Evolutionary conservation across 2,329 filamentous ascomycete species (phyloP).

Genomic region (Penicillium sp.): DNA sequence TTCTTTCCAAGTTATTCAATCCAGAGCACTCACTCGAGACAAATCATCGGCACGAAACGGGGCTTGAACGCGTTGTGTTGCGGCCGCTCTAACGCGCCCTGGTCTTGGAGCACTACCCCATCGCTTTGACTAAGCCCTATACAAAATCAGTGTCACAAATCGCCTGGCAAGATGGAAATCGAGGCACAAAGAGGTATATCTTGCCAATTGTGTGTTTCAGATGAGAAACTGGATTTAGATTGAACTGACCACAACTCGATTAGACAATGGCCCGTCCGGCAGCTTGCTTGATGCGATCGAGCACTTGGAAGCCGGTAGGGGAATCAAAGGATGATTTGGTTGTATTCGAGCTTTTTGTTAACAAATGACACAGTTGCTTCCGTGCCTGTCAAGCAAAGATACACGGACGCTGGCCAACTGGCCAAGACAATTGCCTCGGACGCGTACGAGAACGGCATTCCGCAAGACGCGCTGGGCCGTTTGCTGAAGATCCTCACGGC

Average conservation of each 20-base stretch:
- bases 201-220: background rate
- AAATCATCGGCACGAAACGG: background rate
- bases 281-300: slow-evolving; percentile 37
- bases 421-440: slow-evolving; percentile 64
- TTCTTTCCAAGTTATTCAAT: background rate
- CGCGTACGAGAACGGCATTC: slow-evolving; percentile 69
- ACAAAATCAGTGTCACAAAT: background rate
- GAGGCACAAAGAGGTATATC: slow-evolving; percentile 5
- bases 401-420: slow-evolving; percentile 61
- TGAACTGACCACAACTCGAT: background rate
- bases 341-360: background rate
- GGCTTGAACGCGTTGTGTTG: background rate
- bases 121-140: background rate
- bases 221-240: background rate
- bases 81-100: background rate
- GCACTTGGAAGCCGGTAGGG: slow-evolving; percentile 41
- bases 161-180: slow-evolving; percentile 1
- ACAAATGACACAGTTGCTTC: slow-evolving; percentile 32
- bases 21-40: too few relatives aligned
- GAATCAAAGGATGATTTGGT: background rate
- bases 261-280: slow-evolving; percentile 16
- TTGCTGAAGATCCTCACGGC: slow-evolving; percentile 68
- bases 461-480: slow-evolving; percentile 59
- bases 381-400: slow-evolving; percentile 65
- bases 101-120: background rate